These are phyloP conservation scores for Pythium grandisporangium DNA, from an alignment of 352 stramenopile genomes.

Conservation along the genomic window DNA sequence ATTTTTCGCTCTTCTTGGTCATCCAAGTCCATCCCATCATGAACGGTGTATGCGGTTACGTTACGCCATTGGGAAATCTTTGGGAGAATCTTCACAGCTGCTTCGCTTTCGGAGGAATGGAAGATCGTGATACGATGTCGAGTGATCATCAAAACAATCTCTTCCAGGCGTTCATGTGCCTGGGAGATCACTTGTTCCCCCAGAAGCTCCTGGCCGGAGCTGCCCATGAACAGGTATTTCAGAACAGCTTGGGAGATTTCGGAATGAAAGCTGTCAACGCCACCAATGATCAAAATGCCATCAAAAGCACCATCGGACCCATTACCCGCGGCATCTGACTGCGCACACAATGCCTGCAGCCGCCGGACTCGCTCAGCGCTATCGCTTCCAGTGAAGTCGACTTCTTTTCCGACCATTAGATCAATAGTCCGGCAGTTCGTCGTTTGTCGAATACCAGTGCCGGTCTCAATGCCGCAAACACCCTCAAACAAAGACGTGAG, in stretches of 20 bases:
- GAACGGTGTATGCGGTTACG: conserved; percentile 50
- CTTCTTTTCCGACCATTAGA: conserved; percentile 41
- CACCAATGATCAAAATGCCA: conserved; percentile 55
- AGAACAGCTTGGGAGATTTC: conserved; percentile 43
- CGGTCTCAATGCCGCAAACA: no score
- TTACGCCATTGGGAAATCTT: conserved; percentile 60
- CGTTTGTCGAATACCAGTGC: no score
- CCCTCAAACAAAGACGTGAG: no score
- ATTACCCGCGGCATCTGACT: background rate
- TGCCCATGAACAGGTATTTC: conserved; percentile 72
- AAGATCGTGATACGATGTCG: conserved; percentile 31
- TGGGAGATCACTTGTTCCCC: conserved; percentile 69
- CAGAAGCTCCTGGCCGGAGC: conserved; percentile 57
- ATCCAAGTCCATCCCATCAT: conserved; percentile 57
- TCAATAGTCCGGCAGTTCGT: no score
- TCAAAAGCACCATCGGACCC: conserved; percentile 15
- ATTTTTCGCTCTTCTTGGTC: conserved; percentile 69
- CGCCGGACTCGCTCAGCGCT: conserved; percentile 39
- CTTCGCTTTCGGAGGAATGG: conserved; percentile 60
- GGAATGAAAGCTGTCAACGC: conserved; percentile 65
- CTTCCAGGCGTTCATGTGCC: conserved; percentile 52
- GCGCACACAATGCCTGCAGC: conserved; percentile 41
- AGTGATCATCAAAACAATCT: conserved; percentile 54
- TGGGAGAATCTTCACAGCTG: conserved; percentile 46
- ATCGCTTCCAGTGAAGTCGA: conserved; percentile 47